phyloP scores from a whole-genome alignment of 1,139 yeast genomes.

The Candida tetrigidarum region DNA sequence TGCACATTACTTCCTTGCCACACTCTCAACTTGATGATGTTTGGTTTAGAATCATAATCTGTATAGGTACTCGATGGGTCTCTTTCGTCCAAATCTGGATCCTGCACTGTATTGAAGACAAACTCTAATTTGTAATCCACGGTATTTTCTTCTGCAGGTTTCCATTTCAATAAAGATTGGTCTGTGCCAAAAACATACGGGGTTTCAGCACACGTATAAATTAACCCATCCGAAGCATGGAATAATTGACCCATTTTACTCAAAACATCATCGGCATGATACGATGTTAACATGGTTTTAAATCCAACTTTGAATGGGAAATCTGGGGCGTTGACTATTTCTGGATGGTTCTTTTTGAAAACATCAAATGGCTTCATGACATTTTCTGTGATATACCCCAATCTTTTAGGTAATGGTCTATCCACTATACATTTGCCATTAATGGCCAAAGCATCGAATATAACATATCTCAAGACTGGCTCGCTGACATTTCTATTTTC shows the following conservation, averaged over 20 bases:
- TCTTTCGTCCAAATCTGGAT: constrained; percentile 68
- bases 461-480: constrained; percentile 67
- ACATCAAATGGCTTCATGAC: constrained; percentile 82
- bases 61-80: constrained; percentile 76
- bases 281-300: constrained; percentile 86
- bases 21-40: constrained; percentile 58
- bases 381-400: constrained; percentile 85
- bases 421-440: constrained; percentile 74
- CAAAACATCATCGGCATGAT: constrained; percentile 78
- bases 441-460: constrained; percentile 89
- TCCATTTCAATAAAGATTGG: constrained; percentile 85
- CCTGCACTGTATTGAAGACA: constrained; percentile 67
- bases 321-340: constrained; percentile 62
- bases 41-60: constrained; percentile 84
- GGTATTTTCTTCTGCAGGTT: constrained; percentile 94
- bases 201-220: constrained; percentile 88
- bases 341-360: constrained; percentile 70
- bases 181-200: constrained; percentile 93
- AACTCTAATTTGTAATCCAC: constrained; percentile 82
- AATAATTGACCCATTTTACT: constrained; percentile 72
- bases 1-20: constrained; percentile 83
- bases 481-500: constrained; percentile 57
- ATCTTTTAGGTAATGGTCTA: constrained; percentile 74
- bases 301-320: constrained; percentile 87
- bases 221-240: constrained; percentile 92